These are phyloP conservation scores for Daldinia bambusicola DNA, from an alignment of 495 filamentous ascomycete species.

Conservation along the genomic window DNA sequence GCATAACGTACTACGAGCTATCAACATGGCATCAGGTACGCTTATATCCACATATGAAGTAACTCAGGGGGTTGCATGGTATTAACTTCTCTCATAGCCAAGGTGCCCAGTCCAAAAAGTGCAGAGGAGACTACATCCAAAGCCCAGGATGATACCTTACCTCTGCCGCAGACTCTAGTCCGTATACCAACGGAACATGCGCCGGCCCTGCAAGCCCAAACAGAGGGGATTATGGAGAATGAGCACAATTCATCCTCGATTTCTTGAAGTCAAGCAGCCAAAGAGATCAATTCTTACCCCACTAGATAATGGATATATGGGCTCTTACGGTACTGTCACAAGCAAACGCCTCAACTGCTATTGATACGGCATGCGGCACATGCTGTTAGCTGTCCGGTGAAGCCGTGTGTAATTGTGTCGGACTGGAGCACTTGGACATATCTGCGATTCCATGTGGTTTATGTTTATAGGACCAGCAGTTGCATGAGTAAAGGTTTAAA, in stretches of 20 bases:
- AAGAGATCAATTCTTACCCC: conserved; percentile 2
- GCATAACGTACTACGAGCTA: conserved; percentile 93
- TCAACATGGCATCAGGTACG: conserved; percentile 95
- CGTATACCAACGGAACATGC: conserved; percentile 79
- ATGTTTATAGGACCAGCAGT: conserved; percentile 13
- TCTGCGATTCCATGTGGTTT: not conserved
- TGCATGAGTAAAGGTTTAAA: not conserved
- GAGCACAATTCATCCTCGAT: conserved; percentile 40
- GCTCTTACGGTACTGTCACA: too few species aligned
- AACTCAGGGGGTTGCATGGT: not conserved
- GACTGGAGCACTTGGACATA: conserved; percentile 1
- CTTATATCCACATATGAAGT: conserved; percentile 22
- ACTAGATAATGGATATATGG: not conserved
- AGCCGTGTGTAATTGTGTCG: not conserved
- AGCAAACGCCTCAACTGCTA: not conserved
- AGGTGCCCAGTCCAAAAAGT: conserved; percentile 65
- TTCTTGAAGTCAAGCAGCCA: conserved; percentile 23
- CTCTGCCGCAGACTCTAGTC: conserved; percentile 81
- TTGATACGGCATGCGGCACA: not conserved
- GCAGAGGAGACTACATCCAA: conserved; percentile 51
- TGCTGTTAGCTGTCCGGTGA: conserved; percentile 8
- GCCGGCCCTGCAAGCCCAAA: conserved; percentile 63
- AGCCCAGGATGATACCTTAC: conserved; percentile 55
- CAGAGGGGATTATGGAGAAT: conserved; percentile 56
- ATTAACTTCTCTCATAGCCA: conserved; percentile 55